Base-by-base conservation (phyloP, 1,139 yeast genomes). In the Scheffersomyces titani region DNA sequence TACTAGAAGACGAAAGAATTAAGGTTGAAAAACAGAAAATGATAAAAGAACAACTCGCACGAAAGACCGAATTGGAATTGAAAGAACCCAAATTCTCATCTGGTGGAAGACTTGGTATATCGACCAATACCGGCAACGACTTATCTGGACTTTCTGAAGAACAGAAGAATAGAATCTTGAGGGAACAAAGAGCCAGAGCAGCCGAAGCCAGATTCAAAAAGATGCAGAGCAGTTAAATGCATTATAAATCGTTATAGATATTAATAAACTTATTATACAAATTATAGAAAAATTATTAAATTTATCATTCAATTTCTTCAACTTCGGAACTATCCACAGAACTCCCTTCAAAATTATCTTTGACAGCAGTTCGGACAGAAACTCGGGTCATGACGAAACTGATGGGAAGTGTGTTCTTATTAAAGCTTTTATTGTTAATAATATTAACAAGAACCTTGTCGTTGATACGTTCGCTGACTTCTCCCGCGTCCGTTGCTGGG, bases 181-280 rank as follows among this genome's bases (percentile, higher is more conserved):
- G 99, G 60, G 99, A 94, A 66, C 93, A 94, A 68, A 78, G 99
- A 55, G 98, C 98, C 0, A 81, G 98, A 59, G 99, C 99, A 0
- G 98, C 97, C 0, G 98, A 94, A 70, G 97, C 96, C 0, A 81
- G 99, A 63, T 69, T 93, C 58, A 75, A 70, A 51, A 61, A 60
- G 45, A 18, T 51, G 45, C 55, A 52, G 40, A 36, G 16, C 22
- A 40, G 49, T 22, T 54, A 48, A 46, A 47, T 24, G 16, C 18
- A 19, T 49, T 21, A 6, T 47, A 19, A 40, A 7, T n/a, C 19
- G 19, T 30, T 9, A 30, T 30, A 30, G 40, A 30, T 46, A 20
- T 6, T 2, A 9, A 20, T 46, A 46, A 9, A 24, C 7, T 24
- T 21, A n/a, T 3, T 50, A 6, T 24, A 50, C 5, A 18, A 44